These are phyloP conservation scores for Lentithecium fluviatile DNA, from an alignment of 495 filamentous ascomycete species.

Conservation along the genomic window DNA sequence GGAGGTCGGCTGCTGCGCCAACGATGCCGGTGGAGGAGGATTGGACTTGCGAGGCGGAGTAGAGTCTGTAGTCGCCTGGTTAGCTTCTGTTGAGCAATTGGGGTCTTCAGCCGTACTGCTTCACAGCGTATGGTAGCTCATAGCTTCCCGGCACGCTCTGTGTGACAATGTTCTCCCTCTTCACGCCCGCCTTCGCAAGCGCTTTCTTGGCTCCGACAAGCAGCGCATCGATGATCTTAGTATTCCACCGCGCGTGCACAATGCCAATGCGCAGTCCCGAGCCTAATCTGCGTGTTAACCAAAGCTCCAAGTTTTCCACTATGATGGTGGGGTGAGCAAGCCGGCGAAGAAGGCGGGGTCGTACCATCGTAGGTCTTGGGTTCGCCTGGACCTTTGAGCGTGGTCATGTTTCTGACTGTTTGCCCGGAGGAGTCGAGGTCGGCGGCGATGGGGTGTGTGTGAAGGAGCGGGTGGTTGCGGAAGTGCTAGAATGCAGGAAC, in stretches of 20 bases:
- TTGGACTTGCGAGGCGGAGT: constrained; percentile 82
- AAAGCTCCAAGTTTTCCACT: background rate
- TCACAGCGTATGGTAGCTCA: constrained; percentile 85
- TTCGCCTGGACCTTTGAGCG: constrained; percentile 33
- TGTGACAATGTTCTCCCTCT: constrained; percentile 79
- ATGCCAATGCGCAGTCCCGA: constrained; percentile 86
- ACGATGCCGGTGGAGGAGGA: constrained; percentile 59
- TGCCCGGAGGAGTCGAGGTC: background rate
- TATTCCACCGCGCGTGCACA: constrained; percentile 95
- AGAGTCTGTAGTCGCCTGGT: constrained; percentile 54
- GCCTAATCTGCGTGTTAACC: constrained; percentile 50
- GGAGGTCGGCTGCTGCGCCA: constrained; percentile 71
- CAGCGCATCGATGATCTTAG: constrained; percentile 70
- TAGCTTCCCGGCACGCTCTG: constrained; percentile 92
- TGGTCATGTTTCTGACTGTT: constrained; percentile 17
- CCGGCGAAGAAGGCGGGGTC: background rate
- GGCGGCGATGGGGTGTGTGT: background rate
- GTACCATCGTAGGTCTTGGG: constrained; percentile 34
- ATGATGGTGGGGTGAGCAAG: background rate
- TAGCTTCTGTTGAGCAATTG: background rate
- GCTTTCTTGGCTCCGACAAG: constrained; percentile 67
- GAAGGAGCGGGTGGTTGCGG: background rate
- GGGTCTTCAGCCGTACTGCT: constrained; percentile 56
- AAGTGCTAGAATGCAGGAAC: background rate
- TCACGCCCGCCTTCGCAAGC: constrained; percentile 70